Evolutionary conservation across 345 rosid genomes (phyloP).

Genomic region (Syzygium jambos): DNA sequence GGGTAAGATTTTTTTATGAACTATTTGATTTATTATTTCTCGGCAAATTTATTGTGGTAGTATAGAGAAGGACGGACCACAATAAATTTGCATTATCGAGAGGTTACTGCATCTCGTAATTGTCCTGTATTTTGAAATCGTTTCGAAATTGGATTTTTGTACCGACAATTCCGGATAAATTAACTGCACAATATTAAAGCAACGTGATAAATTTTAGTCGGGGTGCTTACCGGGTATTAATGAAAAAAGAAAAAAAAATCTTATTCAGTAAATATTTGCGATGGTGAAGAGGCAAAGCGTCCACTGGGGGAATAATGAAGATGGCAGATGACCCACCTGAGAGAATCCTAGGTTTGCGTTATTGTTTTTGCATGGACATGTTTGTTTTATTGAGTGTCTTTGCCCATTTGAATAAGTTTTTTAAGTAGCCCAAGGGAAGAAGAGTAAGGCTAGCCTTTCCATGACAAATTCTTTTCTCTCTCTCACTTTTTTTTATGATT

Average conservation of each 20-base stretch:
- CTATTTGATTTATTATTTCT: not conserved
- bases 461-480: not conserved
- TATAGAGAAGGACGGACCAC: not conserved
- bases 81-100: not conserved
- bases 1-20: not conserved
- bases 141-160: not conserved
- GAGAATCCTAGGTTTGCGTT: constrained; percentile 1
- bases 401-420: not conserved
- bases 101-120: not conserved
- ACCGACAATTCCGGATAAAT: not conserved
- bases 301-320: not conserved
- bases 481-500: no score
- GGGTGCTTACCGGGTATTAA: not conserved
- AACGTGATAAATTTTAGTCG: not conserved
- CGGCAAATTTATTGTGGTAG: not conserved
- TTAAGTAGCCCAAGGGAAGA: not conserved
- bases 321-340: not conserved
- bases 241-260: not conserved
- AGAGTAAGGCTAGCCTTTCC: not conserved
- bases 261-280: not conserved
- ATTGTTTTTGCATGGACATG: not conserved
- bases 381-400: not conserved
- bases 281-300: not conserved
- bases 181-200: not conserved
- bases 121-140: not conserved